Evolutionary conservation across 805 yeast genomes (phyloP), one percentile per base, ranked within the genome.

Genomic region (Metschnikowia dekortorum): DNA sequence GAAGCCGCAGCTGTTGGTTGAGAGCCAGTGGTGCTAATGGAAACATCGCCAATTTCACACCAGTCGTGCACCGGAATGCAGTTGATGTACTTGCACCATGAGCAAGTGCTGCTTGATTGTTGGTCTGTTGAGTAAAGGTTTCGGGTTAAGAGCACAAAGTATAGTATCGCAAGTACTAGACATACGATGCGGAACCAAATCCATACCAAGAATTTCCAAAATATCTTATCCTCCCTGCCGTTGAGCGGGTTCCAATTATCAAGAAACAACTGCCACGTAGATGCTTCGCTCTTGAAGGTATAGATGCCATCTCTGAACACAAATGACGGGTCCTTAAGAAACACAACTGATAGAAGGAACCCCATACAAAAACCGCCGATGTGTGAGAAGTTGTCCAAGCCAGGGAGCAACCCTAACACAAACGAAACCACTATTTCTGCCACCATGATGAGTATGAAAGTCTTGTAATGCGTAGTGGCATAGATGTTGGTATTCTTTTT

Each of bases 361-460:
- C 91, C 91, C 66, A 81, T 68, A 26, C 82, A 77, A 66, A 85
- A 83, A 6, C 91, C 91, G 9, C 91, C 91, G 56, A 85, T 78
- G 63, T 85, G 90, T 39, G 86, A 76, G 60, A 85, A 85, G 61
- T 85, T 85, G 63, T 85, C 91, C 48, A 85, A 61, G 0, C 91
- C 91, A 0, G 91, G 91, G 13, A 85, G 66, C 16, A 85, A 68
- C 0, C 91, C 91, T 16, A 85, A 66, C 6, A 78, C 85, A 42
- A 85, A 73, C 36, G 83, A 74, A 4, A 84, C 70, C 10, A 84
- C 58, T 35, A 85, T 74, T 61, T 85, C 89, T 8, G 68, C 66
- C n/a, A 83, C 52, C 66, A 82, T 75, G 11, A 77, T 69, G 22
- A 63, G 44, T 10, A 85, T 65, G 33, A 76, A 70, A 6, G 75